A percentile compares a stretch with the other conserved stretches of the same genome.
These are phyloP conservation scores for Phylloporus rhodoxanthus DNA, from an alignment of 768 basidiomycete genomes.

Conservation along the genomic window DNA sequence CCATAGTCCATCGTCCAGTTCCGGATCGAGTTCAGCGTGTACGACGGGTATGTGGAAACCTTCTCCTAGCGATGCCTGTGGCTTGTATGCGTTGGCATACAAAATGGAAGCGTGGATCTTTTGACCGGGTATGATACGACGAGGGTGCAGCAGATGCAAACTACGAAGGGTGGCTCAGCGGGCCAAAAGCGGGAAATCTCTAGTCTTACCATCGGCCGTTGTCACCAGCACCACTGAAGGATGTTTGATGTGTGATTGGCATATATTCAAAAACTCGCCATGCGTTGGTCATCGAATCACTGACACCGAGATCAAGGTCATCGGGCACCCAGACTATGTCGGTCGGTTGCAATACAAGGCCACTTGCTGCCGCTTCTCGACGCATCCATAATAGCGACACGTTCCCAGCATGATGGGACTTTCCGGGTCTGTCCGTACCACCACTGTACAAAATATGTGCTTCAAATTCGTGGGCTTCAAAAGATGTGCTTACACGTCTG, in stretches of 20 bases:
- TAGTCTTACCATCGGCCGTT: conserved; percentile 12
- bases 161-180: conserved; percentile 4
- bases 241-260: conserved; percentile 20
- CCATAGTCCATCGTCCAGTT: conserved; percentile 10
- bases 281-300: conserved; percentile 12
- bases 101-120: conserved; percentile 22
- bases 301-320: conserved; percentile 19
- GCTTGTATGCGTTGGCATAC: too few species aligned
- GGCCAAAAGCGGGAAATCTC: background rate
- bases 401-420: conserved; percentile 17
- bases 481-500: conserved; percentile 28
- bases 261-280: conserved; percentile 17
- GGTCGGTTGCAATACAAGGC: conserved; percentile 22
- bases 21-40: background rate
- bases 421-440: conserved; percentile 19
- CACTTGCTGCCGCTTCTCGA: conserved; percentile 22
- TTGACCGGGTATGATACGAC: conserved; percentile 25
- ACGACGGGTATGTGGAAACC: conserved; percentile 20
- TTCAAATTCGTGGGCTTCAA: rapidly evolving
- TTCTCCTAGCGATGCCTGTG: conserved; percentile 16
- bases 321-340: conserved; percentile 24
- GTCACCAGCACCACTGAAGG: conserved; percentile 14
- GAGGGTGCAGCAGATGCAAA: conserved; percentile 13
- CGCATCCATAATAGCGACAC: conserved; percentile 31
- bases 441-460: conserved; percentile 10